Conservation (phyloP, 306 rosid species). For the Fagus crenata region DNA sequence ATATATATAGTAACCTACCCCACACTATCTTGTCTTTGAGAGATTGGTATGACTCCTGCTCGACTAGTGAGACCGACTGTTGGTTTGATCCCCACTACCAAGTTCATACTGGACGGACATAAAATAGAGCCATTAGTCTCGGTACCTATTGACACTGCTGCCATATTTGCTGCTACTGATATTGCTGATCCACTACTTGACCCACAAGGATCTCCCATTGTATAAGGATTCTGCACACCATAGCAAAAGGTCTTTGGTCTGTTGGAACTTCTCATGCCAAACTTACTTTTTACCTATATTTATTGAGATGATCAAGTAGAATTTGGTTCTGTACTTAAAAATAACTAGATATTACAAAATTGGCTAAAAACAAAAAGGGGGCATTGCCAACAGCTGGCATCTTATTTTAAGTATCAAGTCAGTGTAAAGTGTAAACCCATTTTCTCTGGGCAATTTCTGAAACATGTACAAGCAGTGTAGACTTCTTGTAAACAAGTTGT, state of each 20-base stretch:
- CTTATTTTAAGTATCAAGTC: no score
- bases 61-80: constrained; percentile 52
- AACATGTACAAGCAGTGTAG: no score
- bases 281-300: no score
- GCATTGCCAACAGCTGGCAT: not conserved
- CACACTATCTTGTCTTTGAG: constrained; percentile 42
- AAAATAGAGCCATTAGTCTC: constrained; percentile 50
- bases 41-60: constrained; percentile 40
- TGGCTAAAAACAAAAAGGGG: not conserved
- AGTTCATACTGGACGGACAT: constrained; percentile 45
- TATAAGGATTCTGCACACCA: constrained; percentile 42
- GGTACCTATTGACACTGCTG: constrained; percentile 43
- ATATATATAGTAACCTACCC: constrained; percentile 31
- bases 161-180: constrained; percentile 49
- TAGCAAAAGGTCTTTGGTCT: not conserved
- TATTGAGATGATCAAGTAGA: no score
- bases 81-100: constrained; percentile 52
- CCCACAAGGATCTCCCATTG: constrained; percentile 41
- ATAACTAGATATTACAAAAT: not conserved
- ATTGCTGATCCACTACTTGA: constrained; percentile 58
- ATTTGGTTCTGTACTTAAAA: no score
- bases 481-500: no score
- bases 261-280: no score
- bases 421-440: no score
- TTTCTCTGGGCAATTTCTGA: no score